Percentiles rank a stretch among this genome's conserved stretches.
These are phyloP conservation scores for Caryocar brasiliense DNA, from an alignment of 441 rosid species.

Conservation along the genomic window DNA sequence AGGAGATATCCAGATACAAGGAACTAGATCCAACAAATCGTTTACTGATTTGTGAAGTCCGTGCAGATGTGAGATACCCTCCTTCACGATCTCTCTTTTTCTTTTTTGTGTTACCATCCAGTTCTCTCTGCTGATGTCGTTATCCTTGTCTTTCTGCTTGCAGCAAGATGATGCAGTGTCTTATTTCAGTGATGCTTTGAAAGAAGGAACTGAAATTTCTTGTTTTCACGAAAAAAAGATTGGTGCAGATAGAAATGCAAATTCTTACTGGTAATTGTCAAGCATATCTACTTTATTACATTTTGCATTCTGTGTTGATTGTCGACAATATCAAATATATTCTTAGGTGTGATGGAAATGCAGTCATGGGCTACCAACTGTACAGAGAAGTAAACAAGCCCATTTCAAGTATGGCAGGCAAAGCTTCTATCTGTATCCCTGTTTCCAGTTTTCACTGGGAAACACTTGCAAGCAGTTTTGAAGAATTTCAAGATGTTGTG, in stretches of 20 bases:
- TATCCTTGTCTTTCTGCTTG: slow-evolving; percentile 9
- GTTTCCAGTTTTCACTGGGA: slow-evolving; percentile 40
- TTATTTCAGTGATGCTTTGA: slow-evolving; percentile 41
- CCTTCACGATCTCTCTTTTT: no score
- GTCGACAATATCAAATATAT: slow-evolving; percentile 8
- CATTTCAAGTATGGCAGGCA: slow-evolving; percentile 20
- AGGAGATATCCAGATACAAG: slow-evolving; percentile 51
- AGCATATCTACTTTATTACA: slow-evolving; percentile 9
- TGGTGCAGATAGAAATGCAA: slow-evolving; percentile 48
- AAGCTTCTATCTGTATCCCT: slow-evolving; percentile 20
- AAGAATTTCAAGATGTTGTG: slow-evolving; percentile 45
- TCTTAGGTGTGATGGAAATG: slow-evolving; percentile 65
- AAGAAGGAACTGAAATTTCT: slow-evolving; percentile 35
- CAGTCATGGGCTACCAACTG: slow-evolving; percentile 57
- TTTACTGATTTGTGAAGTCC: slow-evolving; percentile 60
- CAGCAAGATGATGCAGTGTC: slow-evolving; percentile 66
- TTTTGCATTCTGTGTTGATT: slow-evolving; percentile 8
- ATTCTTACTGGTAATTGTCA: slow-evolving; percentile 58
- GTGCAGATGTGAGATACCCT: no score
- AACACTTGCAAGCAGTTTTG: slow-evolving; percentile 66
- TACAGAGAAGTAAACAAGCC: slow-evolving; percentile 42
- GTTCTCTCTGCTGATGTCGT: slow-evolving; percentile 58
- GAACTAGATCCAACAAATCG: slow-evolving; percentile 51
- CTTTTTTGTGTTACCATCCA: no score
- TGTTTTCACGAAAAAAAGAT: slow-evolving; percentile 50